phyloP scores from a whole-genome alignment of 108 stramenopile species.

The Parietichytrium sp. region DNA sequence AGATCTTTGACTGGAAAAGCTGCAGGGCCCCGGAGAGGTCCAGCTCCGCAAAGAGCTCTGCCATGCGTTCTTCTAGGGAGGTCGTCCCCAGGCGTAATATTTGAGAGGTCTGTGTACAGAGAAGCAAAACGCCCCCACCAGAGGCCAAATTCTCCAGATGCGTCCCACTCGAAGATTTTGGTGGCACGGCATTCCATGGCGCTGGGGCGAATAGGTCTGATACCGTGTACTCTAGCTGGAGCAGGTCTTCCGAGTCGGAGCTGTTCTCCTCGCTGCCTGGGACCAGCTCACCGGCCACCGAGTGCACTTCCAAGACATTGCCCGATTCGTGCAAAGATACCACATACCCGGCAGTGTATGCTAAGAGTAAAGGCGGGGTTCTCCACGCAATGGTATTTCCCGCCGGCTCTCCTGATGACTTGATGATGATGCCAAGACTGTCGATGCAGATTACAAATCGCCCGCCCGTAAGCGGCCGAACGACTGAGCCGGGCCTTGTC shows the following conservation, averaged over 20 bases:
- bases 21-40: not conserved
- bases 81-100: not conserved
- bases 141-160: not conserved
- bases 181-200: not conserved
- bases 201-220: not conserved
- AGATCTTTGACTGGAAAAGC: too few species aligned
- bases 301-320: not conserved
- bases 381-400: constrained; percentile 18
- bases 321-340: constrained; percentile 10
- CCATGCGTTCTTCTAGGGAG: not conserved
- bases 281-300: too few species aligned
- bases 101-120: not conserved
- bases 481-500: not conserved
- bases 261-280: too few species aligned
- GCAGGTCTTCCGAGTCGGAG: too few species aligned
- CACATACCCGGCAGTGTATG: not conserved
- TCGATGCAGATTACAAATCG: constrained; percentile 1
- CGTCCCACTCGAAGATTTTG: not conserved
- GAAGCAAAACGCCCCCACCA: constrained; percentile 5
- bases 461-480: not conserved
- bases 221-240: not conserved
- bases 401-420: not conserved
- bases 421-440: constrained; percentile 2
- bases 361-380: not conserved
- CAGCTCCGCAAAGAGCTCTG: not conserved